Base-by-base conservation (phyloP, 2,329 filamentous ascomycete species). In the Epichloe amarillans region DNA sequence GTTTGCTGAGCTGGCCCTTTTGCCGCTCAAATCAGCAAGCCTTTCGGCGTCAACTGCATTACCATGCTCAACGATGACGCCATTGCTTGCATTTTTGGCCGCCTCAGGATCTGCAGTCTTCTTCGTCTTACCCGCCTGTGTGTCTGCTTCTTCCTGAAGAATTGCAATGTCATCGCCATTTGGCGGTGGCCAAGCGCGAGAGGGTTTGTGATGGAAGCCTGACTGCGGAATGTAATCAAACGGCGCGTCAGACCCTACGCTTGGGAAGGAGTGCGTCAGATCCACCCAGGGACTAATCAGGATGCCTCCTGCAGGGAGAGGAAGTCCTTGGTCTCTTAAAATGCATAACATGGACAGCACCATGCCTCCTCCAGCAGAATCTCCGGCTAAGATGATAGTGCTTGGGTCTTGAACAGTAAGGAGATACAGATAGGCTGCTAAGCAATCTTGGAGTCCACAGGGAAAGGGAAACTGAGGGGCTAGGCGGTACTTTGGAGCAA, bases 231-330 rank as follows among this genome's bases (percentile, higher is more conserved):
- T 91, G 59, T 96, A 97, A 63, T 98, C 93, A 47, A 88, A 68
- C 1, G 80, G 78, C 47, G 79, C 82, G 40, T 88, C 80, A 5
- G 74, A 78, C 2, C 80, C 77, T n/a, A 95, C 77, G 57, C 90
- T 96, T 0, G 93, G 93, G 56, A 97, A 97, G 0, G 90, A 96
- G 64, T 97, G 91, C 0, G 88, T 95, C 49, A 97, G 70, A 64
- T 98, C 93, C 8, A 91, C 89, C 93, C 93, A 98, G 0, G 93
- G 93, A 47, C 88, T 95, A 48, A 97, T 86, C 40, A 97, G 72
- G 43, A 97, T 83, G 4, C 86, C 90, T 1, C 93, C 93, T 2
- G 93, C 90, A 1, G 93, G 93, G 26, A 96, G 67, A 5, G 91
- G 86, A 14, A 95, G 72, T 0, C 83, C 84, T 62, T 86, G 84